A percentile compares a stretch with the other conserved stretches of the same genome.
Evolutionary conservation across 1,284 basidiomycete genomes (phyloP).

Genomic region (Malassezia japonica): DNA sequence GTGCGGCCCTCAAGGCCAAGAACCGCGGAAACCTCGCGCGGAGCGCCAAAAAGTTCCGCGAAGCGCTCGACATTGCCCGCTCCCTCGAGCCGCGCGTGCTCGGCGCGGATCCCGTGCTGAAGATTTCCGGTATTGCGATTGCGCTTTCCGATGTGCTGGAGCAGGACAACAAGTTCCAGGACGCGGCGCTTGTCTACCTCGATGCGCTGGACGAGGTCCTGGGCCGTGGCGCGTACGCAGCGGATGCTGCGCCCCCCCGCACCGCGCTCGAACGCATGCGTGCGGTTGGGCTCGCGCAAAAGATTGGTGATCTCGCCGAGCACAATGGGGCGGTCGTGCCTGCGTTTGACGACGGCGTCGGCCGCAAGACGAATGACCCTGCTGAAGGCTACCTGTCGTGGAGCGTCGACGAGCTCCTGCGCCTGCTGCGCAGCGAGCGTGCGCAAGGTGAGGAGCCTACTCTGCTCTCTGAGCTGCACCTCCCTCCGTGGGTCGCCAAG

Average conservation of each 20-base stretch:
- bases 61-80: conserved; percentile 29
- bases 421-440: conserved; percentile 15
- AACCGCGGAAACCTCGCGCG: conserved; percentile 33
- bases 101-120: conserved; percentile 31
- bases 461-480: conserved; percentile 37
- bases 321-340: conserved; percentile 19
- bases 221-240: conserved; percentile 14
- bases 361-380: conserved; percentile 19
- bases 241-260: neutral
- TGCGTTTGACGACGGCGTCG: conserved; percentile 13
- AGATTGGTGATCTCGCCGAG: conserved; percentile 33
- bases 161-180: conserved; percentile 22
- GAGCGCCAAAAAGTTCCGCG: conserved; percentile 34
- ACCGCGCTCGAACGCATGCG: conserved; percentile 30
- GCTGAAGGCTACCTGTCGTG: conserved; percentile 44
- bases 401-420: conserved; percentile 46
- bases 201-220: conserved; percentile 38
- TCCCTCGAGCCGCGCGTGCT: conserved; percentile 10
- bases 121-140: conserved; percentile 45
- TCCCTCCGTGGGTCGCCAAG: conserved; percentile 43
- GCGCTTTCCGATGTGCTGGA: conserved; percentile 43
- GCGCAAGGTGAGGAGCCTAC: conserved; percentile 14
- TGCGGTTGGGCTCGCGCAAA: conserved; percentile 37
- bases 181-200: conserved; percentile 24
- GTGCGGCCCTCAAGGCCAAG: conserved; percentile 41